Conservation (phyloP, 208 protist species). For the Trypanosoma caninum region DNA sequence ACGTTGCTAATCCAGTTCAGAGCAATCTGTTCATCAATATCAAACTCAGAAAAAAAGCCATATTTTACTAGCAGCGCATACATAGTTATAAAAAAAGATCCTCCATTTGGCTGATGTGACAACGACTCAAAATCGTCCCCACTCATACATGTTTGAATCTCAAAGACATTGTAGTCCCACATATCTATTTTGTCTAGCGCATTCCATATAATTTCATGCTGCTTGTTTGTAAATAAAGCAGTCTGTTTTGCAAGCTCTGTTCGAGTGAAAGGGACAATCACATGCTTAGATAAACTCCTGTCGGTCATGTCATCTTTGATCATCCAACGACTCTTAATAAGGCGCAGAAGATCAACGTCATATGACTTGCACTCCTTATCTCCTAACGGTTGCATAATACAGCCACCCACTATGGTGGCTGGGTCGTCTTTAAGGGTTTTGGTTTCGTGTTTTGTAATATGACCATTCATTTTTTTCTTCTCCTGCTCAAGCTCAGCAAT, state of each 20-base stretch:
- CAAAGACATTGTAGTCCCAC: slow-evolving; percentile 89
- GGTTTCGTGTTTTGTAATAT: too few relatives aligned
- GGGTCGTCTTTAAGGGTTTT: too few relatives aligned
- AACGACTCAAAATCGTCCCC: slow-evolving; percentile 74
- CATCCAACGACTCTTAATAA: slow-evolving; percentile 84
- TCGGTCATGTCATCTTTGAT: slow-evolving; percentile 40
- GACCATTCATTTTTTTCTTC: too few relatives aligned
- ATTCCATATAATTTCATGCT: slow-evolving; percentile 53
- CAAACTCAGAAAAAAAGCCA: slow-evolving; percentile 85
- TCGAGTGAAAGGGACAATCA: slow-evolving; percentile 65
- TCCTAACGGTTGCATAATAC: slow-evolving; percentile 54
- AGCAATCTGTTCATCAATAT: slow-evolving; percentile 85
- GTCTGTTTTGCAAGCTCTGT: slow-evolving; percentile 41
- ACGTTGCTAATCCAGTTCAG: slow-evolving; percentile 89
- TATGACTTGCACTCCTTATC: slow-evolving; percentile 75
- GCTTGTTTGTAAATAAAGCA: slow-evolving; percentile 26
- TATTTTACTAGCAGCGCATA: slow-evolving; percentile 88
- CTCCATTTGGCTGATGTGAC: slow-evolving; percentile 50
- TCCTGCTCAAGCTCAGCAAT: slow-evolving; percentile 47
- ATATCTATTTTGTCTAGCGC: slow-evolving; percentile 70
- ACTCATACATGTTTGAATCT: slow-evolving; percentile 68
- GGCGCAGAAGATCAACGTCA: slow-evolving; percentile 63
- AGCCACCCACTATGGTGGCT: too few relatives aligned
- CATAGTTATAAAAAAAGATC: slow-evolving; percentile 83
- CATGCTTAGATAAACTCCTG: slow-evolving; percentile 41